Conservation (phyloP, 2,329 filamentous ascomycete species). For the Nothophaeocryptopus gaeumannii region DNA sequence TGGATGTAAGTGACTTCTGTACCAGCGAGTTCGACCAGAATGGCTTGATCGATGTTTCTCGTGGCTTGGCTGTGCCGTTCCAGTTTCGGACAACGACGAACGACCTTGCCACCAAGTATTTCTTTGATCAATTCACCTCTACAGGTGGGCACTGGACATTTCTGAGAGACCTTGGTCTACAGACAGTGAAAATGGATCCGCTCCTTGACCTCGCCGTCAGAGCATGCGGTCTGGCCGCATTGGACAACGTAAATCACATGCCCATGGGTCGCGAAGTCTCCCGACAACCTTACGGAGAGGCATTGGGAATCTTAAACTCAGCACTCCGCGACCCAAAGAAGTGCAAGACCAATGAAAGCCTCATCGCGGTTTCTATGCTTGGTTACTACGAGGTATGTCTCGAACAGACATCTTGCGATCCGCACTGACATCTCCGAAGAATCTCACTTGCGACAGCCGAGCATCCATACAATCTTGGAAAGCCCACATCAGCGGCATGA, state of each 20-base stretch:
- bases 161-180: constrained; percentile 18
- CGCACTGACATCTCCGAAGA: constrained; percentile 13
- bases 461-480: constrained; percentile 38
- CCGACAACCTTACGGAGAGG: constrained; percentile 28
- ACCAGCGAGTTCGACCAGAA: neutral
- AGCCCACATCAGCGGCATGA: constrained; percentile 38
- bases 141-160: constrained; percentile 29
- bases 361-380: constrained; percentile 37
- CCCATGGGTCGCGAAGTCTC: constrained; percentile 26
- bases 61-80: constrained; percentile 4
- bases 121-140: constrained; percentile 32
- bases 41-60: neutral
- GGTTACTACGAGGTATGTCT: constrained; percentile 35
- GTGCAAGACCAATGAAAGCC: constrained; percentile 33
- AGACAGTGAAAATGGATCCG: constrained; percentile 21
- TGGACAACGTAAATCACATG: constrained; percentile 29
- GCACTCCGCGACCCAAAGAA: constrained; percentile 32
- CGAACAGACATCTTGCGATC: constrained; percentile 19
- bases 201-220: constrained; percentile 30
- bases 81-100: constrained; percentile 21
- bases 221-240: constrained; percentile 33
- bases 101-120: constrained; percentile 31
- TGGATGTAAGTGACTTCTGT: neutral
- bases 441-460: constrained; percentile 32
- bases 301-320: constrained; percentile 34